Conservation (phyloP, 2,329 filamentous ascomycete species). For the Epicoccum nigrum region DNA sequence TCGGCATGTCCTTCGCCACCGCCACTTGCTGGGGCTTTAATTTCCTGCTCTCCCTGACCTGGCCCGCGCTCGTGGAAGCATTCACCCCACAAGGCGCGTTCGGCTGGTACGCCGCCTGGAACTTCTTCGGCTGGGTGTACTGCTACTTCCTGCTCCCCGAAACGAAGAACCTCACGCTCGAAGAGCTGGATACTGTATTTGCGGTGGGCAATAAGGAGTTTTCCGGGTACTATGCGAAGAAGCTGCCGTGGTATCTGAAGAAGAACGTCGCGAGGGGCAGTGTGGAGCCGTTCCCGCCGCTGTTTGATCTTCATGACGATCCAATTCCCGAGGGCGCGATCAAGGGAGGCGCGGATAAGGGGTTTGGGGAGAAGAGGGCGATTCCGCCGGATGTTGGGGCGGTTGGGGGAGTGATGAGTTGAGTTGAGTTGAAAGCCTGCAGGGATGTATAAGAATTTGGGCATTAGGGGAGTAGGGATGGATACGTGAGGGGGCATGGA, state of each 20-base stretch:
- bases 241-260: conserved; percentile 47
- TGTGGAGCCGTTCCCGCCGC: conserved; percentile 33
- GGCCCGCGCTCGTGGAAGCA: conserved; percentile 56
- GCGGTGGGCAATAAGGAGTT: conserved; percentile 37
- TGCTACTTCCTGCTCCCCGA: conserved; percentile 39
- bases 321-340: conserved; percentile 11
- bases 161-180: conserved; percentile 39
- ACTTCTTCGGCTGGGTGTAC: conserved; percentile 58
- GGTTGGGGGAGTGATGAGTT: not conserved
- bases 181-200: conserved; percentile 41
- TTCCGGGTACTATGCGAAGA: conserved; percentile 32
- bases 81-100: conserved; percentile 61
- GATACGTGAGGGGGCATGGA: too few species aligned
- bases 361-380: conserved; percentile 7
- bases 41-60: conserved; percentile 59
- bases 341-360: not conserved
- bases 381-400: not conserved
- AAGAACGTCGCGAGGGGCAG: conserved; percentile 41
- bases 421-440: not conserved
- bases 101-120: conserved; percentile 63
- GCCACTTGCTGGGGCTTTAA: conserved; percentile 66
- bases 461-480: too few species aligned
- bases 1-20: conserved; percentile 53
- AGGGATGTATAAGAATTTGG: too few species aligned
- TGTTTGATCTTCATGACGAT: conserved; percentile 33